phyloP scores from a whole-genome alignment of 1,284 basidiomycete genomes.

The Ustilago xerochloae region DNA sequence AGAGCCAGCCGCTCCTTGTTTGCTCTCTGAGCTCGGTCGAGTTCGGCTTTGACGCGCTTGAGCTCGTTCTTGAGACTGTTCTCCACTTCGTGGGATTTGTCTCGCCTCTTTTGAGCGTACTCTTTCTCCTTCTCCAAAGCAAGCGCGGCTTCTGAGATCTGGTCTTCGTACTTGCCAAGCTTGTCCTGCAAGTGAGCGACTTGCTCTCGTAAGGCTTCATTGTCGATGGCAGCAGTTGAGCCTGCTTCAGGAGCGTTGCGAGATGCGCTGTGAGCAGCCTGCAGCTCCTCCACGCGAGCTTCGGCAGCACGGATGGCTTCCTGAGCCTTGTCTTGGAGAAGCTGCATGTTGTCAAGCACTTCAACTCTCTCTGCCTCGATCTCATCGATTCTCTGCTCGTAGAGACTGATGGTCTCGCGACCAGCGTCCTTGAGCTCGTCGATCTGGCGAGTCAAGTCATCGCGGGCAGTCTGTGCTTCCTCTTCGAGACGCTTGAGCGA shows the following conservation, averaged over 20 bases:
- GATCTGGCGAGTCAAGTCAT: slow-evolving; percentile 72
- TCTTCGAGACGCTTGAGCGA: slow-evolving; percentile 58
- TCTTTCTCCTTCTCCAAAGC: slow-evolving; percentile 80
- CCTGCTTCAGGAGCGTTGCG: slow-evolving; percentile 22
- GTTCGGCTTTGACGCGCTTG: slow-evolving; percentile 73
- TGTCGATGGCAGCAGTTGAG: slow-evolving; percentile 81
- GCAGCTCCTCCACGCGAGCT: slow-evolving; percentile 76
- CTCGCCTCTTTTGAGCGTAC: slow-evolving; percentile 73
- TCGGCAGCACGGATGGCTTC: slow-evolving; percentile 80
- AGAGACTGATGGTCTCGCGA: slow-evolving; percentile 72
- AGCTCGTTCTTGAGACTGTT: slow-evolving; percentile 68
- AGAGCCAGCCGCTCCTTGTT: slow-evolving; percentile 22
- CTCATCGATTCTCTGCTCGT: slow-evolving; percentile 44
- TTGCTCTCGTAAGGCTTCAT: slow-evolving; percentile 88
- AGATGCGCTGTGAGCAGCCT: slow-evolving; percentile 22
- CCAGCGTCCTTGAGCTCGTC: slow-evolving; percentile 85
- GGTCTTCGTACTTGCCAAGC: slow-evolving; percentile 81
- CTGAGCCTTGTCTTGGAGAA: slow-evolving; percentile 76
- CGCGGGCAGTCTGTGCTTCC: slow-evolving; percentile 54
- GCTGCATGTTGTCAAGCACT: slow-evolving; percentile 48
- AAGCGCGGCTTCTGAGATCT: slow-evolving; percentile 80
- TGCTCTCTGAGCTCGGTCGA: slow-evolving; percentile 69
- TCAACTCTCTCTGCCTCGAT: slow-evolving; percentile 66
- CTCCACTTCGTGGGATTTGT: slow-evolving; percentile 76
- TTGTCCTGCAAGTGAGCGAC: slow-evolving; percentile 84